Evolutionary conservation across 345 rosid genomes (phyloP).

Genomic region (Eucalyptus sideroxylon): DNA sequence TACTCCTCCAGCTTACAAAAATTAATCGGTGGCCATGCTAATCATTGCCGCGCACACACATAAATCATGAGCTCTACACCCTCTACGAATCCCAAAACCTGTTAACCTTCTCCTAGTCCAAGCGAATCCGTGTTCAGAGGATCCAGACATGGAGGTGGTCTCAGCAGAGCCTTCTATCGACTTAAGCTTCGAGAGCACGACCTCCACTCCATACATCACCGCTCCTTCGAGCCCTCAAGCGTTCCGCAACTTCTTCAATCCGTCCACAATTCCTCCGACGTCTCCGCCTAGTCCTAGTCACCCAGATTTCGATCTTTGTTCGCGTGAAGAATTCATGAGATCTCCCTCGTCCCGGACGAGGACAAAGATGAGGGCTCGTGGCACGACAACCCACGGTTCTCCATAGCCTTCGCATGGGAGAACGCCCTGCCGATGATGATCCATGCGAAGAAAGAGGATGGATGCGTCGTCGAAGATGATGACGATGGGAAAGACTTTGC

Average conservation of each 20-base stretch:
- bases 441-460: background rate
- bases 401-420: background rate
- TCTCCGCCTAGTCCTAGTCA: background rate
- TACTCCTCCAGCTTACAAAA: background rate
- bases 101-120: background rate
- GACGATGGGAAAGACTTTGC: background rate
- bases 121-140: background rate
- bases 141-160: background rate
- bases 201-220: slow-evolving; percentile 41
- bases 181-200: slow-evolving; percentile 12
- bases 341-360: background rate
- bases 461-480: background rate
- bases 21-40: background rate
- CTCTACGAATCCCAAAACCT: background rate
- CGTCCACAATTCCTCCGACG: background rate
- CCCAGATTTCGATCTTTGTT: background rate
- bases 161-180: background rate
- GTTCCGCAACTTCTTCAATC: slow-evolving; percentile 5
- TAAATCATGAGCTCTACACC: background rate
- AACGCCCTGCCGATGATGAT: background rate
- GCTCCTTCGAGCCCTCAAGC: slow-evolving; percentile 42
- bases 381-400: background rate
- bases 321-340: background rate
- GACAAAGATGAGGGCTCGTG: background rate
- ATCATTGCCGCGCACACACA: background rate